These are phyloP conservation scores for Xylaria sp. DNA, from an alignment of 2,329 filamentous ascomycete genomes.

Conservation along the genomic window DNA sequence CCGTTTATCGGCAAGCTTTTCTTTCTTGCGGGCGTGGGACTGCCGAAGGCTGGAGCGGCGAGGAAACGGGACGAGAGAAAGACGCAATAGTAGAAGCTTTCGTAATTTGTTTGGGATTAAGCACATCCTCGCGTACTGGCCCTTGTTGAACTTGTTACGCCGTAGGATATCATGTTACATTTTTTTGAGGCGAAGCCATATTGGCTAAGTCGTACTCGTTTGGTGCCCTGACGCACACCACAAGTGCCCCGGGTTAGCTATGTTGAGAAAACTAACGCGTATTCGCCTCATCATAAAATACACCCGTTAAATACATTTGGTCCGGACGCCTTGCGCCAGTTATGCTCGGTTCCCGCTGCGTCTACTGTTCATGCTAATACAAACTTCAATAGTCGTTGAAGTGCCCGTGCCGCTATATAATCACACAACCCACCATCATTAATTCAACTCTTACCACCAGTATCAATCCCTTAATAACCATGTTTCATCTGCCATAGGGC, in stretches of 20 bases:
- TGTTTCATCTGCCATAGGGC: constrained; percentile 77
- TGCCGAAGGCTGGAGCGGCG: constrained; percentile 10
- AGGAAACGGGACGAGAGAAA: constrained; percentile 22
- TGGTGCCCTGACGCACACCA: not conserved
- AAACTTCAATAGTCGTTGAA: constrained; percentile 26
- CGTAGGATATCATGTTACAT: not conserved
- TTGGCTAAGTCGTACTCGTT: not conserved
- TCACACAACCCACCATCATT: constrained; percentile 13
- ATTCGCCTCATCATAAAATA: constrained; percentile 1
- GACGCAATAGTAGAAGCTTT: constrained; percentile 13
- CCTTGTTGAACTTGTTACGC: not conserved
- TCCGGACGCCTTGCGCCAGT: constrained; percentile 27
- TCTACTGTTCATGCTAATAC: constrained; percentile 24
- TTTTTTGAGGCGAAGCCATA: not conserved
- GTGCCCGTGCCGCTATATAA: constrained; percentile 22
- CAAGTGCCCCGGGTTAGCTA: not conserved
- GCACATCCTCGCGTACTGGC: not conserved
- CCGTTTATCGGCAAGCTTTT: constrained; percentile 39
- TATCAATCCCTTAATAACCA: constrained; percentile 38
- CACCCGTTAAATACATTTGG: constrained; percentile 7
- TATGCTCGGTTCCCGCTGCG: constrained; percentile 29
- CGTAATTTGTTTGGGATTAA: not conserved
- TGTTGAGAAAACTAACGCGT: not conserved
- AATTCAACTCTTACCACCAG: constrained; percentile 5
- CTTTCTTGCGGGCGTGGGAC: constrained; percentile 38